These are phyloP conservation scores for Mycena belliarum DNA, from an alignment of 768 basidiomycete species.

Conservation along the genomic window DNA sequence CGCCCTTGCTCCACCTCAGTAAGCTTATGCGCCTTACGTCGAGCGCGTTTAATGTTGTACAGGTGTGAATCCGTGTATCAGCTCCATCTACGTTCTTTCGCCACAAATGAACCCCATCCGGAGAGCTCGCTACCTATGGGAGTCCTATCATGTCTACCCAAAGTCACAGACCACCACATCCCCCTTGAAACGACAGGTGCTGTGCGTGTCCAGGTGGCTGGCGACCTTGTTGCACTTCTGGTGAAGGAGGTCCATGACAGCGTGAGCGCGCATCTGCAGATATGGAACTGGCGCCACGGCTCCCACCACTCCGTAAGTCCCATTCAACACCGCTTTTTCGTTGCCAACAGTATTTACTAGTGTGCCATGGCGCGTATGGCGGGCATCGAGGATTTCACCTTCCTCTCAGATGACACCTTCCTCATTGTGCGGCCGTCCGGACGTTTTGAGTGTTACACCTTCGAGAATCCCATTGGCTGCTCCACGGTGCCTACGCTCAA, in stretches of 20 bases:
- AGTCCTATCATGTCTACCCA: conserved; percentile 40
- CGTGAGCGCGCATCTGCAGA: conserved; percentile 46
- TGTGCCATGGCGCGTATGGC: conserved; percentile 40
- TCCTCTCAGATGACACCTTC: conserved; percentile 46
- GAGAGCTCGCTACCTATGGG: conserved; percentile 36
- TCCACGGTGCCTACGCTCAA: conserved; percentile 34
- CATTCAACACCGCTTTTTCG: neutral
- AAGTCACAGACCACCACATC: conserved; percentile 27
- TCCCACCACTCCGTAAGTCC: conserved; percentile 42
- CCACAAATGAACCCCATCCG: conserved; percentile 53
- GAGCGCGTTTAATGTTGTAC: conserved; percentile 2
- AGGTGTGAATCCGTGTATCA: conserved; percentile 48
- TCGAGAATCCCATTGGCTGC: conserved; percentile 36
- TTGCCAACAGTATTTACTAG: conserved; percentile 26
- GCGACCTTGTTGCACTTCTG: conserved; percentile 48
- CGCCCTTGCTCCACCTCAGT: conserved; percentile 43
- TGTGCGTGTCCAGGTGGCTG: conserved; percentile 48
- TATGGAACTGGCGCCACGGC: conserved; percentile 51
- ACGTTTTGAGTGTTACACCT: conserved; percentile 50
- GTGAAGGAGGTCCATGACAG: conserved; percentile 47
- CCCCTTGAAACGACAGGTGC: conserved; percentile 38
- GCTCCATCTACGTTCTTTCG: conserved; percentile 51
- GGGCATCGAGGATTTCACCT: conserved; percentile 56
- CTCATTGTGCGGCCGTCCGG: conserved; percentile 49
- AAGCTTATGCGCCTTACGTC: conserved; percentile 22